phyloP scores from a whole-genome alignment of 495 filamentous ascomycete species.

The Ascobolus immersus region DNA sequence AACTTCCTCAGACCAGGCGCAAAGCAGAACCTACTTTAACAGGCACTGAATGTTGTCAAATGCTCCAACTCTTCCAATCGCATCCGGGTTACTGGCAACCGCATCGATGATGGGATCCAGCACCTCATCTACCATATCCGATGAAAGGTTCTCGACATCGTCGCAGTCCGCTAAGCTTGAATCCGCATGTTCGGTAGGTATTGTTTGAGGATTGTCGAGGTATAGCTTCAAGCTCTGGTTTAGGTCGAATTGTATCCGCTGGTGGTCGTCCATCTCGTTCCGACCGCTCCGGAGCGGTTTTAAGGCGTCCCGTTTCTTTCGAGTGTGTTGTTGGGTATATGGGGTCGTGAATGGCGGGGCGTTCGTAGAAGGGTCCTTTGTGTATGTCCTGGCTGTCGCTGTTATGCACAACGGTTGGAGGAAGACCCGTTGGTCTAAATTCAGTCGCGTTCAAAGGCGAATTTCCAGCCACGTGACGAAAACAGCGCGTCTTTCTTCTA shows the following conservation, averaged over 20 bases:
- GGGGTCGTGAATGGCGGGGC: neutral
- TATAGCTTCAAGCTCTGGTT: slow-evolving; percentile 89
- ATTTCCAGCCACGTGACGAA: neutral
- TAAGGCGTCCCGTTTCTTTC: neutral
- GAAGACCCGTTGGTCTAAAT: too few species aligned
- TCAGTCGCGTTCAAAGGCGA: neutral
- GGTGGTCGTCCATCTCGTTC: slow-evolving; percentile 36
- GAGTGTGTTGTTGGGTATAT: neutral
- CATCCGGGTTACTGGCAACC: slow-evolving; percentile 73
- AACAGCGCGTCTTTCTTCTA: neutral
- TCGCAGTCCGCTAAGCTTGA: slow-evolving; percentile 70
- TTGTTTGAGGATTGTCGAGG: slow-evolving; percentile 61
- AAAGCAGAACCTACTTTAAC: slow-evolving; percentile 54
- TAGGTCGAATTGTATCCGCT: slow-evolving; percentile 61
- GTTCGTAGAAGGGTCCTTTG: neutral
- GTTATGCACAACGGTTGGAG: too few species aligned
- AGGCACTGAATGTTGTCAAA: slow-evolving; percentile 90
- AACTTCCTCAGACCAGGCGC: neutral
- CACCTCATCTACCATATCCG: too few species aligned
- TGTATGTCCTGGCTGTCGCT: neutral
- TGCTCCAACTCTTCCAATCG: slow-evolving; percentile 44
- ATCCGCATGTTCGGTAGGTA: slow-evolving; percentile 74
- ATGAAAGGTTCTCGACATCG: too few species aligned
- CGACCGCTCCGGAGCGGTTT: slow-evolving; percentile 5
- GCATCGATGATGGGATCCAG: slow-evolving; percentile 85